Percentiles rank a stretch among this genome's conserved stretches.
Conservation (phyloP, 257 asterid genomes). For the Primulina huaijiensis region DNA sequence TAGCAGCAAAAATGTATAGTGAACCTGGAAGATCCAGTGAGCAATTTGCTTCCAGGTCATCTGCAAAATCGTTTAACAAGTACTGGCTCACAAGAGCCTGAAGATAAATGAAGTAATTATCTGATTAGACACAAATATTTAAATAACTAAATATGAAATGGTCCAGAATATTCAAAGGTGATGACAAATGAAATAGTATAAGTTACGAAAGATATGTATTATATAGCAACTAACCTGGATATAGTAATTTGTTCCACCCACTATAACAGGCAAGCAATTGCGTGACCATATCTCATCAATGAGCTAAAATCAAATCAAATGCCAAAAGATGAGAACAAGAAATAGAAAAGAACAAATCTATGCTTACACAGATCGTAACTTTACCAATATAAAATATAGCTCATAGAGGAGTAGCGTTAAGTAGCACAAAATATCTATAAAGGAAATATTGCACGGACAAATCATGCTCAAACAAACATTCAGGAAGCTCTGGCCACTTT, state of each 20-base stretch:
- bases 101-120: slow-evolving; percentile 18
- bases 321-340: slow-evolving; percentile 25
- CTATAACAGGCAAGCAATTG: slow-evolving; percentile 78
- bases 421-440: neutral
- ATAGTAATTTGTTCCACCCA: slow-evolving; percentile 97
- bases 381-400: neutral
- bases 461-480: too few species aligned
- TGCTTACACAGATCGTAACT: neutral
- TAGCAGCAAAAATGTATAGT: slow-evolving; percentile 34
- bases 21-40: slow-evolving; percentile 42
- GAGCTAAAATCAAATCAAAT: slow-evolving; percentile 42
- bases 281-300: slow-evolving; percentile 72
- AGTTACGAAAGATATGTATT: neutral
- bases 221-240: slow-evolving; percentile 62
- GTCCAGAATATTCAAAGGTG: neutral
- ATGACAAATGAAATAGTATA: neutral
- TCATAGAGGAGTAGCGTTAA: neutral
- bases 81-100: slow-evolving; percentile 93
- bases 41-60: slow-evolving; percentile 48
- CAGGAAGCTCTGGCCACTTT: neutral
- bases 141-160: slow-evolving; percentile 33
- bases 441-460: too few species aligned
- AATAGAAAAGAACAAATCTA: neutral
- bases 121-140: slow-evolving; percentile 26
- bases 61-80: slow-evolving; percentile 64